A percentile compares a stretch with the other conserved stretches of the same genome.
These are phyloP conservation scores for Pyricularia sp. DNA, from an alignment of 2,329 filamentous ascomycete species.

Conservation along the genomic window DNA sequence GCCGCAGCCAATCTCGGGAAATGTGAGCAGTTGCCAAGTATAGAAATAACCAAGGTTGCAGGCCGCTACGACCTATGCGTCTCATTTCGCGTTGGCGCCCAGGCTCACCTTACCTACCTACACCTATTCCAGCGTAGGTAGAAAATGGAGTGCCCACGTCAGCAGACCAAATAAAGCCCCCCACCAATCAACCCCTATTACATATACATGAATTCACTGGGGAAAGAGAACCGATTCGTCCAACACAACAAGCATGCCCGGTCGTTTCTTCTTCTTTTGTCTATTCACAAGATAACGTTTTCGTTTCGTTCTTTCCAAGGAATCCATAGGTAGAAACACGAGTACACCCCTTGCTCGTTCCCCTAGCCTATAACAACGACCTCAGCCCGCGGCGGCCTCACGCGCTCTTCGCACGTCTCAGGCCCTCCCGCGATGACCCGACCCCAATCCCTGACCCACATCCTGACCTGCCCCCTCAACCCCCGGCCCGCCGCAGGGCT, in stretches of 20 bases:
- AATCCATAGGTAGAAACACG: neutral
- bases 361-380: neutral
- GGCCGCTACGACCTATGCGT: neutral
- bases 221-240: no score
- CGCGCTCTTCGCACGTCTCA: neutral
- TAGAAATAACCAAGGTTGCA: neutral
- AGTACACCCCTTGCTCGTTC: neutral
- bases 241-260: no score
- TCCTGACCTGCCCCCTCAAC: neutral
- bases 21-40: neutral
- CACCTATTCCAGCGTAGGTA: no score
- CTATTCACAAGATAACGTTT: neutral
- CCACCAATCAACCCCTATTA: no score
- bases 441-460: constrained; percentile 3
- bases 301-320: neutral
- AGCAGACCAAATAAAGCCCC: neutral
- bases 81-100: neutral
- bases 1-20: neutral
- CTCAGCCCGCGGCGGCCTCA: neutral
- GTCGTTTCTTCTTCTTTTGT: no score
- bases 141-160: neutral
- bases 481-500: neutral
- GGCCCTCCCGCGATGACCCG: neutral
- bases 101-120: neutral
- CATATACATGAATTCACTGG: no score